phyloP scores from a whole-genome alignment of 2,329 filamentous ascomycete species.

The Capronia epimyces region DNA sequence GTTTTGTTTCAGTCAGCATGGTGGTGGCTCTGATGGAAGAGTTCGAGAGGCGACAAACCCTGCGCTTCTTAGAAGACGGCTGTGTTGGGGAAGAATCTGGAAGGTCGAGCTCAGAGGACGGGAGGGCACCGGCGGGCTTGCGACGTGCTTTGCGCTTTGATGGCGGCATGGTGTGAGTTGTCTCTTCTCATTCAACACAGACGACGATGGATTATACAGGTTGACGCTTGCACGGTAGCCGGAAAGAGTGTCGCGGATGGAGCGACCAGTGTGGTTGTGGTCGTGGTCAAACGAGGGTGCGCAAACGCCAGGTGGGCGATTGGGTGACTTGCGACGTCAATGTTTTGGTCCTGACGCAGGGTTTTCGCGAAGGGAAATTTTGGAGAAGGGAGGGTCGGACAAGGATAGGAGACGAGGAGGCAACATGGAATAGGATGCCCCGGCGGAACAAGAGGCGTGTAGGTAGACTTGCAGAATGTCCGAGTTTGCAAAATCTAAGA shows the following conservation, averaged over 20 bases:
- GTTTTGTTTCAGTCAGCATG: conserved; percentile 1
- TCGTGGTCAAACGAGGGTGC: conserved; percentile 1
- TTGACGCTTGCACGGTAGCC: neutral
- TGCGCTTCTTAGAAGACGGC: conserved; percentile 46
- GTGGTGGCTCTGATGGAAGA: conserved; percentile 1
- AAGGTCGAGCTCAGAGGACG: conserved; percentile 40
- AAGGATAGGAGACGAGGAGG: conserved; percentile 2
- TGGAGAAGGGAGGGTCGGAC: conserved; percentile 4
- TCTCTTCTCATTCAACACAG: neutral
- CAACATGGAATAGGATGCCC: conserved; percentile 2
- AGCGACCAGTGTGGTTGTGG: neutral
- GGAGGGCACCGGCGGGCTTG: conserved; percentile 19
- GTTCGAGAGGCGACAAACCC: conserved; percentile 34
- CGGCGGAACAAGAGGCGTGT: conserved; percentile 5
- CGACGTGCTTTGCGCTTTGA: conserved; percentile 28
- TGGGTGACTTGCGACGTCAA: conserved; percentile 21
- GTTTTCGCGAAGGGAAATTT: conserved; percentile 14
- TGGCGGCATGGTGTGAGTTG: conserved; percentile 22
- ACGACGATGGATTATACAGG: neutral
- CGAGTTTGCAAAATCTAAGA: neutral
- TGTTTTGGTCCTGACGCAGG: conserved; percentile 25
- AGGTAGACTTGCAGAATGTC: neutral
- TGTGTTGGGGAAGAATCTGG: conserved; percentile 46
- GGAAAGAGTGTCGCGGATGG: neutral
- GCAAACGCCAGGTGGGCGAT: conserved; percentile 13